A percentile compares a stretch with the other conserved stretches of the same genome.
These are phyloP conservation scores for Arabidopsis lyrata DNA, from an alignment of 441 rosid genomes.

Conservation along the genomic window DNA sequence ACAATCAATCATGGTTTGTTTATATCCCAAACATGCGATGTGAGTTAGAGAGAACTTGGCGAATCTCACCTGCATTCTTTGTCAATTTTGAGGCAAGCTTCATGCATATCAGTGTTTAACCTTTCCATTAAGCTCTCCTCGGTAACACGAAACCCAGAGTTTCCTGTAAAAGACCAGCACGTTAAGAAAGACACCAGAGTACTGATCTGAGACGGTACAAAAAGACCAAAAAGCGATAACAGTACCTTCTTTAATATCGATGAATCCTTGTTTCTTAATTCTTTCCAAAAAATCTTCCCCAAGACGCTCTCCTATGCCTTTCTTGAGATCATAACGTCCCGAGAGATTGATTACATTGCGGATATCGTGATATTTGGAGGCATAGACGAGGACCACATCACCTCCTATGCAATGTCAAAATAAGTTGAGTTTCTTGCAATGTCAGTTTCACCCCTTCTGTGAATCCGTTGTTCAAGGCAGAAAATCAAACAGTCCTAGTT, in stretches of 20 bases:
- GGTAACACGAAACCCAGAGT: slow-evolving; percentile 50
- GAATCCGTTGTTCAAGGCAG: background rate
- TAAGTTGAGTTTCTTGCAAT: background rate
- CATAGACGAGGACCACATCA: slow-evolving; percentile 69
- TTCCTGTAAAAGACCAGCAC: slow-evolving; percentile 45
- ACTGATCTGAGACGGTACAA: background rate
- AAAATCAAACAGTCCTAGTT: slow-evolving; percentile 22
- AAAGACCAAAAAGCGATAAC: slow-evolving; percentile 30
- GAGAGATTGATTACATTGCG: slow-evolving; percentile 58
- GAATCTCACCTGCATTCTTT: slow-evolving; percentile 60
- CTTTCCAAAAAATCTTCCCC: slow-evolving; percentile 58
- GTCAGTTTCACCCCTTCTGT: background rate
- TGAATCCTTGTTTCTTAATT: slow-evolving; percentile 53
- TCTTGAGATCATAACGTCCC: slow-evolving; percentile 64
- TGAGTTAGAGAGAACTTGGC: background rate
- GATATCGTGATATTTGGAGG: slow-evolving; percentile 65
- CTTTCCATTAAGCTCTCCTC: slow-evolving; percentile 61
- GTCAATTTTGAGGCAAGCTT: slow-evolving; percentile 61
- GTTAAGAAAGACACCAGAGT: background rate
- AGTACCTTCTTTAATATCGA: slow-evolving; percentile 53
- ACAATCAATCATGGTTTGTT: background rate
- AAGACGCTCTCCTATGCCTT: slow-evolving; percentile 57
- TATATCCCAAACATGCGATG: background rate
- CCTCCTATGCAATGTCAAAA: slow-evolving; percentile 53
- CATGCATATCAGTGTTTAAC: slow-evolving; percentile 59